Evolutionary conservation across 2,329 filamentous ascomycete genomes (phyloP), one percentile per base, ranked within the genome.

Genomic region (Fusarium sp.): DNA sequence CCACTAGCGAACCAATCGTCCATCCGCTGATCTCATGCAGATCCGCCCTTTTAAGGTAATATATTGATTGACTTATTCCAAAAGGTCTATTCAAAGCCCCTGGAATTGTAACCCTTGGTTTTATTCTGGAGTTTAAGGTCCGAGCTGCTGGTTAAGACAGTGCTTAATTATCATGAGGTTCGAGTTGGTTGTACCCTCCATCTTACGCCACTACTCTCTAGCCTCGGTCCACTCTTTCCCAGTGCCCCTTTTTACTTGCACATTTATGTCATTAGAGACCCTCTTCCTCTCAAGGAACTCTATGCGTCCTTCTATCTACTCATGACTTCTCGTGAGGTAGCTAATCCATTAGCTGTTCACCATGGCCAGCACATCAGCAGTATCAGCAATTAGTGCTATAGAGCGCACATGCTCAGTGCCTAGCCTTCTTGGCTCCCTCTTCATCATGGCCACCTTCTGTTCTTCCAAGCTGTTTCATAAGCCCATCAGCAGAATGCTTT

Each of bases 341-440:
- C 5, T 28, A 13, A n/a, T 26, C 7, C 14, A 20, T 52, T 8
- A 20, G 8, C 9, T 57, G 22, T n/a, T 17, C 14, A 33, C 3
- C 18, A 61, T 60, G 58, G 44, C 38, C 14, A 33, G 11, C 17
- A 17, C 55, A 26, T 51, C 58, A 15, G 24, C 38, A 34, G 38
- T 36, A 13, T 33, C 44, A 18, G 55, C 44, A 3, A 24, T 24
- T 24, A 61, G 58, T 9, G 58, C 44, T n/a, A 61, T 61, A 38
- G 58, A 61, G 58, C 58, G 58, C 4, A 26, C 55, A 34, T 61
- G 55, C 58, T 61, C 58, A 2, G 20, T 61, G 1, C 58, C 58
- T 2, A 61, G 58, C 14, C 58, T 61, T 18, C 20, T 61, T 22
- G 58, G 58, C 10, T 61, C 58, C 0, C 31, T 61, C 5, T 61